Percentiles rank a stretch among this genome's conserved stretches.
phyloP scores from a whole-genome alignment of 139 green algal species.

The Tetradesmus obliquus region DNA sequence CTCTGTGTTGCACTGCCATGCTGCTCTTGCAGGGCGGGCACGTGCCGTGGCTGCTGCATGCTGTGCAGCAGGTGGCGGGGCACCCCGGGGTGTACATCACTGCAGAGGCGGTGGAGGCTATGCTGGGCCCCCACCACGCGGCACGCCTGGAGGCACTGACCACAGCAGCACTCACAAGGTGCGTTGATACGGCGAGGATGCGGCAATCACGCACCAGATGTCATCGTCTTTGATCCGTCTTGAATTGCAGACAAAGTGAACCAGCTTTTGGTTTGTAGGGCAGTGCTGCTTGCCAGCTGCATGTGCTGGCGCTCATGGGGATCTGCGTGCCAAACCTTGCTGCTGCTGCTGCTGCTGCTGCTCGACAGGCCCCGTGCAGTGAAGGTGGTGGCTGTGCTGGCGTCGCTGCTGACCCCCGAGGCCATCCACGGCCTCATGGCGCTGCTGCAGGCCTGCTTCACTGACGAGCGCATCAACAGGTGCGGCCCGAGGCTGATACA shows the following conservation, averaged over 20 bases:
- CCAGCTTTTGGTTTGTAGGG: background rate
- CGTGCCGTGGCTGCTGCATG: slow-evolving; percentile 27
- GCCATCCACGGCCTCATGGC: background rate
- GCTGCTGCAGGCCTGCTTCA: background rate
- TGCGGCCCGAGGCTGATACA: no score
- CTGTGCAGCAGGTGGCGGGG: background rate
- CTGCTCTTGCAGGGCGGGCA: background rate
- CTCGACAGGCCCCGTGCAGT: slow-evolving; percentile 16
- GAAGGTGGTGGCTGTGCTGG: slow-evolving; percentile 23
- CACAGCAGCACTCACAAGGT: slow-evolving; percentile 27
- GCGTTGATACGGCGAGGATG: background rate
- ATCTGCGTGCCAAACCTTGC: background rate
- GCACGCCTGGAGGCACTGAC: slow-evolving; percentile 8
- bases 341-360: no score
- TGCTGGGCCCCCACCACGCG: slow-evolving; percentile 23
- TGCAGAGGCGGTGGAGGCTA: slow-evolving; percentile 2
- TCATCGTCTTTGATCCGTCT: background rate
- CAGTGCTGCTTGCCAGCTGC: background rate
- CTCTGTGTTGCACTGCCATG: background rate
- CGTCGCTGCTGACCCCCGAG: background rate
- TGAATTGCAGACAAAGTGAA: background rate
- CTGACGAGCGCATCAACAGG: background rate
- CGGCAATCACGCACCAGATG: background rate
- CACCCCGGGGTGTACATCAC: background rate
- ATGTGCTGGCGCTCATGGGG: background rate